Evolutionary conservation across 345 rosid genomes (phyloP).

Genomic region (Boechera retrofracta): DNA sequence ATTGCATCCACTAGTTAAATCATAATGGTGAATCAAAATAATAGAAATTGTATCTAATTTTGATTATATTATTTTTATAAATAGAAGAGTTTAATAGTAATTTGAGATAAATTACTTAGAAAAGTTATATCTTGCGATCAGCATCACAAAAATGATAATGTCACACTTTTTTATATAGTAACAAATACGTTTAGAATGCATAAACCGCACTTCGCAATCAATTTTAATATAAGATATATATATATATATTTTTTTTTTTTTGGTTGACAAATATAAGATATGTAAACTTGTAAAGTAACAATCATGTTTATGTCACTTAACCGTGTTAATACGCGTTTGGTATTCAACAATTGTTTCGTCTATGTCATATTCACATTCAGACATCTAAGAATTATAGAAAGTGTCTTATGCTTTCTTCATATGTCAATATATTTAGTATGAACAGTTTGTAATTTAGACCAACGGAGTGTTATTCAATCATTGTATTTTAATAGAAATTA

Average conservation of each 20-base stretch:
- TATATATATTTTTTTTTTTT: too few relatives aligned
- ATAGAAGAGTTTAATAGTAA: not conserved
- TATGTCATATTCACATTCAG: constrained; percentile 27
- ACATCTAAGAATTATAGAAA: constrained; percentile 8
- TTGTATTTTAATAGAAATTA: too few relatives aligned
- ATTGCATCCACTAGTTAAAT: too few relatives aligned
- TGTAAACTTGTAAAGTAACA: constrained; percentile 16
- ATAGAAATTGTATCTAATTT: not conserved
- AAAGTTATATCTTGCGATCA: not conserved
- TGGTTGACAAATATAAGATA: not conserved
- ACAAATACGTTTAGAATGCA: not conserved
- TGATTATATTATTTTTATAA: not conserved
- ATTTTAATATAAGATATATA: not conserved
- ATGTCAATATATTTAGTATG: constrained; percentile 14
- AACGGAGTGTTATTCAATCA: too few relatives aligned
- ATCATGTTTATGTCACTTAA: constrained; percentile 34
- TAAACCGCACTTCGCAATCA: not conserved
- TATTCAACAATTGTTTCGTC: constrained; percentile 32
- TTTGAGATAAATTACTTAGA: not conserved
- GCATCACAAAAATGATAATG: not conserved
- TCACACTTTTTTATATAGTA: not conserved
- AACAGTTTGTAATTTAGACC: constrained; percentile 13
- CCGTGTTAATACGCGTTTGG: constrained; percentile 41
- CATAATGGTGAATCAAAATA: too few relatives aligned
- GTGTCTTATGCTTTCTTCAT: constrained; percentile 29